Evolutionary conservation across 441 rosid genomes (phyloP), one percentile per base, ranked within the genome.

Genomic region (Metrosideros polymorpha): DNA sequence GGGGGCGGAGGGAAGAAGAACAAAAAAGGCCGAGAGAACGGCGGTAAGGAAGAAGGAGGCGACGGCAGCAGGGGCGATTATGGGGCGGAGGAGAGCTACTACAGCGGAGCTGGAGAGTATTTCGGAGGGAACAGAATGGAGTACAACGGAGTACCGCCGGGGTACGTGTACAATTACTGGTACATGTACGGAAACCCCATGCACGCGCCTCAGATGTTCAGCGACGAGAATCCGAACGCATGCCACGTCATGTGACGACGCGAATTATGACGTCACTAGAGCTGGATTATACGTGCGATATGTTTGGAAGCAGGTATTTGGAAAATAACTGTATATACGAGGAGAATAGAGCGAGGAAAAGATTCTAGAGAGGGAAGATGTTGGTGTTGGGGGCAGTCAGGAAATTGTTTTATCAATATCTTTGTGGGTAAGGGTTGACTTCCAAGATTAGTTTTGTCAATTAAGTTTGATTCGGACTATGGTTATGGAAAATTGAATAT

Each of bases 141-240:
- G 89, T 87, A 88, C 39, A 47, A 77, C 29, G 18, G 63, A 45
- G 56, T 49, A 3, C 87, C 82, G 2, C 87, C 77, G 6, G 87
- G 56, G 1, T 53, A 86, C 39, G 71, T 83, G 2, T 88, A 87
- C 52, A 55, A 86, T 82, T 32, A 83, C 10, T 49, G 61, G 30
- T 76, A 51, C 24, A 82, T 43, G 24, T 66, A 82, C 5, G 92
- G 75, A 29, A 82, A 77, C 2, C n/a, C 18, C 24, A 17, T 66
- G 71, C 92, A 91, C 53, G 91, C 93, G 2, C 94, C 88, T 17
- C 94, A 93, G 90, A 88, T 91, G 85, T 95, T 95, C 29, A 95
- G 91, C 29, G 97, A 95, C 52, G 97, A 95, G 92, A 95, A 95
- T 83, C 95, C 96, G 1, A 92, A 93, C 84, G 93, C 97, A 10